These are phyloP conservation scores for Torulaspora maleeae DNA, from an alignment of 805 yeast genomes.

Conservation along the genomic window DNA sequence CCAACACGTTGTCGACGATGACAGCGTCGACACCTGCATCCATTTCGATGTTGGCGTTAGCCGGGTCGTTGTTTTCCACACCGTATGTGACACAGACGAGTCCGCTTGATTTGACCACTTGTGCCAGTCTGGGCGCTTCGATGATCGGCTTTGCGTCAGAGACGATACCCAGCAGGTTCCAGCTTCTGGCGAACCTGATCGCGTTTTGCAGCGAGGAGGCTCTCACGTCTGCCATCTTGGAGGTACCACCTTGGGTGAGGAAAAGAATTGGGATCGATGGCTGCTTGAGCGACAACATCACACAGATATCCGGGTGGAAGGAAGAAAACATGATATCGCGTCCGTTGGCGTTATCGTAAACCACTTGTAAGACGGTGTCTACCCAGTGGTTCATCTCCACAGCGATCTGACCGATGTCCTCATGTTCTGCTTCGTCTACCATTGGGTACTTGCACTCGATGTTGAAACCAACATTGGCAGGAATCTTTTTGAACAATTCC, in stretches of 20 bases:
- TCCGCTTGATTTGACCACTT: constrained; percentile 87
- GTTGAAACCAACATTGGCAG: constrained; percentile 83
- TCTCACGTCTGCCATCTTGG: constrained; percentile 81
- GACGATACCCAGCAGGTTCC: constrained; percentile 90
- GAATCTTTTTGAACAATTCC: constrained; percentile 77
- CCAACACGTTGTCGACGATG: constrained; percentile 91
- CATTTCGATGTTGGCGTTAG: constrained; percentile 77
- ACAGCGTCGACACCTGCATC: constrained; percentile 96
- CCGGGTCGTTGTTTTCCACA: constrained; percentile 75
- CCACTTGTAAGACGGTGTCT: constrained; percentile 75
- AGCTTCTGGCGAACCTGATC: constrained; percentile 79
- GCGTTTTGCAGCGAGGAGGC: constrained; percentile 88
- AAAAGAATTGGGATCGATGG: constrained; percentile 89
- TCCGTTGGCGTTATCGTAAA: constrained; percentile 71
- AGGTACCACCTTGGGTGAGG: constrained; percentile 84
- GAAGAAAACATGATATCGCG: constrained; percentile 88
- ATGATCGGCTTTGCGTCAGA: constrained; percentile 83
- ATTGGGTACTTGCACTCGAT: constrained; percentile 94
- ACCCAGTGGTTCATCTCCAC: constrained; percentile 83
- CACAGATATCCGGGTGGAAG: constrained; percentile 90
- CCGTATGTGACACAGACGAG: constrained; percentile 94
- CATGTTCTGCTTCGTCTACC: constrained; percentile 86
- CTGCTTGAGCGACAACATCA: constrained; percentile 81
- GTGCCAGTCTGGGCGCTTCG: constrained; percentile 83
- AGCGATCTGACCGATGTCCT: constrained; percentile 80